A percentile compares a stretch with the other conserved stretches of the same genome.
These are phyloP conservation scores for Mycena indigotica DNA, from an alignment of 768 basidiomycete genomes.

Conservation along the genomic window DNA sequence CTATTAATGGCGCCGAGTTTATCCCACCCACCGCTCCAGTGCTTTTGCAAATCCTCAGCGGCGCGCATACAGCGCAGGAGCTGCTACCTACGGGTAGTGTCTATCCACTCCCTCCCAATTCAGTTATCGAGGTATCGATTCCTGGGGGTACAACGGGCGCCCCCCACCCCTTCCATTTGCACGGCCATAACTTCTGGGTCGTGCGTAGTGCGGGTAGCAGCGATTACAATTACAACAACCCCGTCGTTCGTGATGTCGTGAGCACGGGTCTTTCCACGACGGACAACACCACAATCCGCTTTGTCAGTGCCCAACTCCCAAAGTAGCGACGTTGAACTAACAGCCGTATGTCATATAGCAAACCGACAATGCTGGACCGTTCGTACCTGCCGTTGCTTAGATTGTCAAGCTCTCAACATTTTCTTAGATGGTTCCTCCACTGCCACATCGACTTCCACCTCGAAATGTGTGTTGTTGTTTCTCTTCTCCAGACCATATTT, in stretches of 20 bases:
- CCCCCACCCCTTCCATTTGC: slow-evolving; percentile 38
- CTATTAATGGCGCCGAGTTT: slow-evolving; percentile 24
- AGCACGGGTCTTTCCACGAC: slow-evolving; percentile 28
- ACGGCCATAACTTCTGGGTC: slow-evolving; percentile 41
- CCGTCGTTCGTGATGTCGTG: slow-evolving; percentile 57
- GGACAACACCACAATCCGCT: slow-evolving; percentile 41
- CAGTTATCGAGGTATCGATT: slow-evolving; percentile 50
- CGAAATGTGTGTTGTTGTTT: slow-evolving; percentile 28
- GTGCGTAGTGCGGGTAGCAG: slow-evolving; percentile 36
- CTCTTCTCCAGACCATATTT: slow-evolving; percentile 21
- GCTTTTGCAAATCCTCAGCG: slow-evolving; percentile 53
- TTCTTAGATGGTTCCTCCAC: slow-evolving; percentile 28
- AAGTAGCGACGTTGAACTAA: background rate
- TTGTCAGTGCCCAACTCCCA: slow-evolving; percentile 8
- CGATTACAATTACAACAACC: slow-evolving; percentile 46
- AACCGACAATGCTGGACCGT: slow-evolving; percentile 40
- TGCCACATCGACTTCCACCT: slow-evolving; percentile 39
- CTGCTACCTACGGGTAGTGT: slow-evolving; percentile 44
- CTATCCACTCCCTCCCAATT: slow-evolving; percentile 45
- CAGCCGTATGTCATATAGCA: slow-evolving; percentile 16
- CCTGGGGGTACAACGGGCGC: slow-evolving; percentile 37
- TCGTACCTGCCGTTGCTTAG: background rate
- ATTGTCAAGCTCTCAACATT: background rate
- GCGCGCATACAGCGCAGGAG: slow-evolving; percentile 39
- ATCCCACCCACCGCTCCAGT: slow-evolving; percentile 45